Evolutionary conservation across 768 basidiomycete species (phyloP).

Genomic region (Flagelloscypha sp.): DNA sequence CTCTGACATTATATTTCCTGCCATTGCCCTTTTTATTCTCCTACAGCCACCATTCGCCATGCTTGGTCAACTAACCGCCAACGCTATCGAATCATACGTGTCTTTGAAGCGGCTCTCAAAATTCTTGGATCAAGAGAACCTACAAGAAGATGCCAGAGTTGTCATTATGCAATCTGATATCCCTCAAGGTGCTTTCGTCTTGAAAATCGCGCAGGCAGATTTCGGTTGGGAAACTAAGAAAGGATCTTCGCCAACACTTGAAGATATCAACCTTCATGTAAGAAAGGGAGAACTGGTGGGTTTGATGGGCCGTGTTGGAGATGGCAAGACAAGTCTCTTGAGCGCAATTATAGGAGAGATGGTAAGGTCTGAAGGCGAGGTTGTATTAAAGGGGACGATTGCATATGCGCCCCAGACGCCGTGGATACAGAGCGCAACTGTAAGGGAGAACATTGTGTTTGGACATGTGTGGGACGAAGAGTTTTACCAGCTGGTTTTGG

Average conservation of each 20-base stretch:
- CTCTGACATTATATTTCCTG: constrained; percentile 91
- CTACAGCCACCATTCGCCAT: constrained; percentile 81
- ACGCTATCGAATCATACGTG: constrained; percentile 80
- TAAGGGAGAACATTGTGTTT: constrained; percentile 89
- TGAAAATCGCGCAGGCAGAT: constrained; percentile 67
- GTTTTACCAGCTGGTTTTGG: constrained; percentile 76
- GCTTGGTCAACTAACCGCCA: constrained; percentile 69
- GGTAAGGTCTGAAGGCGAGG: constrained; percentile 64
- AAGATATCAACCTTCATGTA: constrained; percentile 66
- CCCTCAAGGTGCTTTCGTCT: constrained; percentile 47
- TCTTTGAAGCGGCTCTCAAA: constrained; percentile 70
- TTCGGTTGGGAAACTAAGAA: constrained; percentile 75
- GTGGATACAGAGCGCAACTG: constrained; percentile 81
- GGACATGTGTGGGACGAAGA: constrained; percentile 80
- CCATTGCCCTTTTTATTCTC: constrained; percentile 84
- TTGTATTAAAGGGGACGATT: constrained; percentile 59
- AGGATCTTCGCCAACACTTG: constrained; percentile 52
- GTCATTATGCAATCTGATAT: constrained; percentile 35
- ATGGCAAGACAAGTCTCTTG: constrained; percentile 80
- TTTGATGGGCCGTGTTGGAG: constrained; percentile 82
- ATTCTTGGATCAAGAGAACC: constrained; percentile 72
- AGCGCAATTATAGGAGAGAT: constrained; percentile 86
- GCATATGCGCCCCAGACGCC: constrained; percentile 85
- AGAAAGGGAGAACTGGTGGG: constrained; percentile 82
- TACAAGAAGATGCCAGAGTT: constrained; percentile 71